A percentile compares a stretch with the other conserved stretches of the same genome.
Evolutionary conservation across 306 rosid genomes (phyloP).

Genomic region (Cucumis sativus): DNA sequence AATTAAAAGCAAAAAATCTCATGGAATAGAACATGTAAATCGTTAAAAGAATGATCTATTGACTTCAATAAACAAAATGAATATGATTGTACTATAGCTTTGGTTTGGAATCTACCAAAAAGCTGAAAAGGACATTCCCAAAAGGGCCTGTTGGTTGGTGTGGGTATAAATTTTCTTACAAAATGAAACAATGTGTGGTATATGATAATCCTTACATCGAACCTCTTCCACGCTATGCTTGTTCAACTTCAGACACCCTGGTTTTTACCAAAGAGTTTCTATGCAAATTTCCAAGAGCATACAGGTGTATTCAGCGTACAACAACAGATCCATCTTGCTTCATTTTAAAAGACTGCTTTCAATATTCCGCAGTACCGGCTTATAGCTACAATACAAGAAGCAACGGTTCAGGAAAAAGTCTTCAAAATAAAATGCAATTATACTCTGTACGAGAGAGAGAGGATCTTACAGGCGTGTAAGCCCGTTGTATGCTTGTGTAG

Average conservation of each 20-base stretch:
- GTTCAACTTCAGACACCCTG: neutral
- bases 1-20: neutral
- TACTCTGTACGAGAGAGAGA: neutral
- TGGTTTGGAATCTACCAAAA: neutral
- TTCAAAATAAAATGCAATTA: constrained; percentile 7
- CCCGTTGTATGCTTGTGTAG: constrained; percentile 70
- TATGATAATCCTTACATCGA: neutral
- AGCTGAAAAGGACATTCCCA: neutral
- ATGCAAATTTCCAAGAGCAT: neutral
- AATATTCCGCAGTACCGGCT: constrained; percentile 75
- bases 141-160: neutral
- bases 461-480: constrained; percentile 55
- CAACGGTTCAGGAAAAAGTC: constrained; percentile 6
- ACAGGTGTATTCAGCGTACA: constrained; percentile 22
- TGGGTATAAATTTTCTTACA: neutral
- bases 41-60: neutral
- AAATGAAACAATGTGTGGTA: neutral
- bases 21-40: neutral
- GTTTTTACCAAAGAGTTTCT: neutral
- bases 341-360: constrained; percentile 67
- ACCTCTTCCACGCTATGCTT: neutral
- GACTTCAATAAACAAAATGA: neutral
- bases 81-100: neutral
- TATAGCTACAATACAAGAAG: constrained; percentile 38
- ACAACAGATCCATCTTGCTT: constrained; percentile 56